These are phyloP conservation scores for Neurospora cerealis DNA, from an alignment of 495 filamentous ascomycete genomes.

Conservation along the genomic window DNA sequence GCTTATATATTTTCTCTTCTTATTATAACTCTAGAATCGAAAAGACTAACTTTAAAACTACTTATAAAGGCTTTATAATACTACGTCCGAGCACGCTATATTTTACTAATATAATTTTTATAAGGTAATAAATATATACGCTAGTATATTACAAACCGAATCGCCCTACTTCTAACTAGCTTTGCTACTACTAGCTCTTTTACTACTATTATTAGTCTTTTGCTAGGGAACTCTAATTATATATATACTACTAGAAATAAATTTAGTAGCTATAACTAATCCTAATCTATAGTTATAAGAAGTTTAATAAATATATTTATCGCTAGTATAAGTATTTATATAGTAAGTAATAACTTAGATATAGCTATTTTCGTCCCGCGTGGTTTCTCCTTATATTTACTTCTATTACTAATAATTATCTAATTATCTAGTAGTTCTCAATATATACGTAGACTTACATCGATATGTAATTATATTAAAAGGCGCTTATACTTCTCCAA, in stretches of 20 bases:
- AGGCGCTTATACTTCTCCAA: slow-evolving; percentile 68
- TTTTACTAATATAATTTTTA: slow-evolving; percentile 73
- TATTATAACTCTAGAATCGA: no score
- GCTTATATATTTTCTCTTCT: no score
- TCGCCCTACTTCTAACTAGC: slow-evolving; percentile 82
- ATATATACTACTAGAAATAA: background rate
- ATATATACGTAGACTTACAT: slow-evolving; percentile 72
- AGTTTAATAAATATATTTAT: slow-evolving; percentile 12
- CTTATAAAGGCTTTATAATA: no score
- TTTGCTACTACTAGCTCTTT: slow-evolving; percentile 55
- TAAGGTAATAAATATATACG: slow-evolving; percentile 65
- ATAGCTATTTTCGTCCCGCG: no score
- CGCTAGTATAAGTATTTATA: slow-evolving; percentile 14
- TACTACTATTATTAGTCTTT: slow-evolving; percentile 7
- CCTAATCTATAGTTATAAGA: slow-evolving; percentile 17
- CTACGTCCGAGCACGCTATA: slow-evolving; percentile 55
- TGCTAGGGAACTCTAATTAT: slow-evolving; percentile 11
- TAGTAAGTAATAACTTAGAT: no score
- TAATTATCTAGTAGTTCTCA: slow-evolving; percentile 31
- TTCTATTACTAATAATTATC: slow-evolving; percentile 47
- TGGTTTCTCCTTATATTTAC: no score
- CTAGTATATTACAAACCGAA: slow-evolving; percentile 75
- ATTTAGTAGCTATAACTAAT: slow-evolving; percentile 7
- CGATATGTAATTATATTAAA: slow-evolving; percentile 59
- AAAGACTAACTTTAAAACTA: no score